A percentile compares a stretch with the other conserved stretches of the same genome.
These are phyloP conservation scores for Xylariaceae sp. DNA, from an alignment of 2,329 filamentous ascomycete species.

Conservation along the genomic window DNA sequence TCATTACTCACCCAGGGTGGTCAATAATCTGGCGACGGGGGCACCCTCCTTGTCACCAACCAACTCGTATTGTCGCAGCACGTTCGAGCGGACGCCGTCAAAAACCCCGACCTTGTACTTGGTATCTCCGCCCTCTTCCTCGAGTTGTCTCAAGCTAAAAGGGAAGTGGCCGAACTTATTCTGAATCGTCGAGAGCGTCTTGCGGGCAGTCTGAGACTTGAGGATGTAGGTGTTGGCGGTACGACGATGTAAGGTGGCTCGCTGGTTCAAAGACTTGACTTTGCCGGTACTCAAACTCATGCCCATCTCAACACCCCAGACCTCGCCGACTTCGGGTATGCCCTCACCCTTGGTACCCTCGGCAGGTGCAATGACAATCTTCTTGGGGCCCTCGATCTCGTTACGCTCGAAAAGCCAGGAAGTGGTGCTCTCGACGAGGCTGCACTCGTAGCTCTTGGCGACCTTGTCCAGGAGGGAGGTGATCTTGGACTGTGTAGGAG, in stretches of 20 bases:
- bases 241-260: constrained; percentile 87
- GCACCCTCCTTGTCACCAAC: constrained; percentile 88
- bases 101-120: constrained; percentile 80
- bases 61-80: constrained; percentile 93
- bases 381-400: constrained; percentile 96
- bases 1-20: constrained; percentile 69
- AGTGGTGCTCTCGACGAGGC: constrained; percentile 94
- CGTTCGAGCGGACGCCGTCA: constrained; percentile 89
- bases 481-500: constrained; percentile 82
- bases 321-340: constrained; percentile 80
- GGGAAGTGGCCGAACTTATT: constrained; percentile 98
- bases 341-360: constrained; percentile 92
- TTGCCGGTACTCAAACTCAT: constrained; percentile 89
- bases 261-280: constrained; percentile 85
- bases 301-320: constrained; percentile 97
- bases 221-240: constrained; percentile 88
- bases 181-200: constrained; percentile 88
- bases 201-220: constrained; percentile 89
- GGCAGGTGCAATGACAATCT: constrained; percentile 85
- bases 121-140: constrained; percentile 83
- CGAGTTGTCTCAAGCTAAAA: constrained; percentile 94
- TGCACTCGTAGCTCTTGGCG: constrained; percentile 84
- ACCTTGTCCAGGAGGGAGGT: constrained; percentile 86
- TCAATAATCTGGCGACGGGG: constrained; percentile 81
- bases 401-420: constrained; percentile 96